These are phyloP conservation scores for Mycena citricolor DNA, from an alignment of 1,284 basidiomycete species.

Conservation along the genomic window DNA sequence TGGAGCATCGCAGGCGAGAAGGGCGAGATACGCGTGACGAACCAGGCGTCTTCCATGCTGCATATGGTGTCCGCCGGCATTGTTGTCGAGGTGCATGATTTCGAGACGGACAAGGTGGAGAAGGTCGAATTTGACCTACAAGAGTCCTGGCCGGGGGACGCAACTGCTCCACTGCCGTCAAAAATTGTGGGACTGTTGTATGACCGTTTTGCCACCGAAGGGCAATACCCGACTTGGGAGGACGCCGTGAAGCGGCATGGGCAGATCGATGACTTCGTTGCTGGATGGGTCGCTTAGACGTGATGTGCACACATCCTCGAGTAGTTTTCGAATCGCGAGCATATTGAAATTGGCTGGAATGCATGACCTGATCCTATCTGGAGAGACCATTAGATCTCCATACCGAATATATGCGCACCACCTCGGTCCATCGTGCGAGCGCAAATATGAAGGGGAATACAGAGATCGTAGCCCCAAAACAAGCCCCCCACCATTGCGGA, in stretches of 20 bases:
- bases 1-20: slow-evolving; percentile 12
- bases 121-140: slow-evolving; percentile 6
- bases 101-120: slow-evolving; percentile 2
- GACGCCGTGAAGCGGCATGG: slow-evolving; percentile 13
- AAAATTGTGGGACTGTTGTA: slow-evolving; percentile 11
- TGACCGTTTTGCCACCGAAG: slow-evolving; percentile 11
- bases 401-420: too few species aligned
- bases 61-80: background rate
- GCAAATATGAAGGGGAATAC: too few species aligned
- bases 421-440: too few species aligned
- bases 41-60: background rate
- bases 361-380: too few species aligned
- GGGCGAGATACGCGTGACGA: slow-evolving; percentile 15
- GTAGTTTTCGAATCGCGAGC: too few species aligned
- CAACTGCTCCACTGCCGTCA: background rate
- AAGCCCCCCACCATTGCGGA: too few species aligned
- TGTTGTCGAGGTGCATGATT: slow-evolving; percentile 10
- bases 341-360: too few species aligned
- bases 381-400: too few species aligned
- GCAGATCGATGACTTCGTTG: slow-evolving; percentile 15
- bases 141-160: slow-evolving; percentile 2
- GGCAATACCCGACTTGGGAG: slow-evolving; percentile 15
- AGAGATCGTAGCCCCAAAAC: too few species aligned
- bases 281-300: too few species aligned
- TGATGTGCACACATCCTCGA: too few species aligned